phyloP scores from a whole-genome alignment of 768 basidiomycete species.

The Phlebiopsis flavidoalba region DNA sequence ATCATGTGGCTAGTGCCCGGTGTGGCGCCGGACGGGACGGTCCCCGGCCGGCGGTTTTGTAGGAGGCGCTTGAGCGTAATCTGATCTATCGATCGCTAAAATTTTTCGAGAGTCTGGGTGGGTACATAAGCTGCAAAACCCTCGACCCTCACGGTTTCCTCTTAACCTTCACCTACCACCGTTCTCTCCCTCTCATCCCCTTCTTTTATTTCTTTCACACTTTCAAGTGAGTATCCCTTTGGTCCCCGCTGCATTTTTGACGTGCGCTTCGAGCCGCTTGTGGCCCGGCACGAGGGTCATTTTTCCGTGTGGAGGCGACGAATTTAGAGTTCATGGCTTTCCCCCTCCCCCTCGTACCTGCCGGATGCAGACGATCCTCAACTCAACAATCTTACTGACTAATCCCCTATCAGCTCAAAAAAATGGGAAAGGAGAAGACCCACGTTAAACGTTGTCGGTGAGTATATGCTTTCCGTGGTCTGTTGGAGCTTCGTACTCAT shows the following conservation, averaged over 20 bases:
- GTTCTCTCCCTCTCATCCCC: conserved; percentile 25
- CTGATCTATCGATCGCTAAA: conserved; percentile 28
- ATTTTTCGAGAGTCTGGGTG: conserved; percentile 22
- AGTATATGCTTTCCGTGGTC: conserved; percentile 32
- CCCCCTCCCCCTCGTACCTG: neutral
- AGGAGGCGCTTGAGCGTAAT: conserved; percentile 9
- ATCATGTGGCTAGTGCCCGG: conserved; percentile 11
- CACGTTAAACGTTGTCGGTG: conserved; percentile 98
- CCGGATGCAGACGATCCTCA: neutral
- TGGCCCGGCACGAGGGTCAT: neutral
- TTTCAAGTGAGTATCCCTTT: conserved; percentile 9
- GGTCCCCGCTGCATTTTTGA: neutral
- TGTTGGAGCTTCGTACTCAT: conserved; percentile 15
- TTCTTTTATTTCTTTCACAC: conserved; percentile 12
- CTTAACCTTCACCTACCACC: conserved; percentile 34
- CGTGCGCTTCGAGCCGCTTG: neutral
- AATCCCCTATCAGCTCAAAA: conserved; percentile 38
- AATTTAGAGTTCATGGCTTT: neutral
- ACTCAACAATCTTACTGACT: neutral
- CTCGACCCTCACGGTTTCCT: conserved; percentile 22
- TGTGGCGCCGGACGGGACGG: conserved; percentile 4
- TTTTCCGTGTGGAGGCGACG: neutral
- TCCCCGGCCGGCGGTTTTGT: conserved; percentile 17
- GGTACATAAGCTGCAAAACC: conserved; percentile 29
- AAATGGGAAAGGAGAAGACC: conserved; percentile 95